Conservation (phyloP, 1,139 yeast species). For the Wickerhamiella infanticola region DNA sequence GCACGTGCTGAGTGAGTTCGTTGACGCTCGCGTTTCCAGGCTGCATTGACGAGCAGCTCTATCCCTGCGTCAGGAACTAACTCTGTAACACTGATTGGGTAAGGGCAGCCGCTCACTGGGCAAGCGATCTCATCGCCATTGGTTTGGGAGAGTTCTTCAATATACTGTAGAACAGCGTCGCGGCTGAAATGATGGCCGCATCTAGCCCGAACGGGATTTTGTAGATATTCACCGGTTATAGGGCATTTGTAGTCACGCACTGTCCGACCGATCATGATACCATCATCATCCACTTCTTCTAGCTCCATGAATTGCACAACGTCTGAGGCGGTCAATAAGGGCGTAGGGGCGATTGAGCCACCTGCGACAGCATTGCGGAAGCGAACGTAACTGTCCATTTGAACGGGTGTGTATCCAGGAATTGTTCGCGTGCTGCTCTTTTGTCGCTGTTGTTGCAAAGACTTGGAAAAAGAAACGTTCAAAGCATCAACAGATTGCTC, state of each 20-base stretch:
- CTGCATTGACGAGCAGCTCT: too few relatives aligned
- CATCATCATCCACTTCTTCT: background rate
- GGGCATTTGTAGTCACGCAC: slow-evolving; percentile 7
- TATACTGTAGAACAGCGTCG: background rate
- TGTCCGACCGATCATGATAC: background rate
- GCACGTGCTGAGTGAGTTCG: too few relatives aligned
- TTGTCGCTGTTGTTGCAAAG: too few relatives aligned
- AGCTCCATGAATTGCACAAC: background rate
- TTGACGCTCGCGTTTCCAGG: too few relatives aligned
- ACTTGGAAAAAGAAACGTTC: too few relatives aligned
- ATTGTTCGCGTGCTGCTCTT: background rate
- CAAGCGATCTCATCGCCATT: too few relatives aligned
- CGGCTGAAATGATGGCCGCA: slow-evolving; percentile 11
- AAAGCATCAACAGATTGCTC: too few relatives aligned
- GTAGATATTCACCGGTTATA: slow-evolving; percentile 5
- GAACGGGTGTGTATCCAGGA: background rate
- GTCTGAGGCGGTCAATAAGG: background rate
- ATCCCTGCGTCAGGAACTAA: too few relatives aligned
- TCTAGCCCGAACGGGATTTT: slow-evolving; percentile 10
- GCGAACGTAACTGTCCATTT: background rate
- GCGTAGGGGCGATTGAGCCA: background rate
- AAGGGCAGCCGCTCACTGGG: too few relatives aligned
- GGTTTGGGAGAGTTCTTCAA: background rate
- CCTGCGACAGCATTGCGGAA: background rate
- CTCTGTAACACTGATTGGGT: too few relatives aligned